Evolutionary conservation across 2,329 filamentous ascomycete genomes (phyloP), one percentile per base, ranked within the genome.

Genomic region (Ophiostoma ips): DNA sequence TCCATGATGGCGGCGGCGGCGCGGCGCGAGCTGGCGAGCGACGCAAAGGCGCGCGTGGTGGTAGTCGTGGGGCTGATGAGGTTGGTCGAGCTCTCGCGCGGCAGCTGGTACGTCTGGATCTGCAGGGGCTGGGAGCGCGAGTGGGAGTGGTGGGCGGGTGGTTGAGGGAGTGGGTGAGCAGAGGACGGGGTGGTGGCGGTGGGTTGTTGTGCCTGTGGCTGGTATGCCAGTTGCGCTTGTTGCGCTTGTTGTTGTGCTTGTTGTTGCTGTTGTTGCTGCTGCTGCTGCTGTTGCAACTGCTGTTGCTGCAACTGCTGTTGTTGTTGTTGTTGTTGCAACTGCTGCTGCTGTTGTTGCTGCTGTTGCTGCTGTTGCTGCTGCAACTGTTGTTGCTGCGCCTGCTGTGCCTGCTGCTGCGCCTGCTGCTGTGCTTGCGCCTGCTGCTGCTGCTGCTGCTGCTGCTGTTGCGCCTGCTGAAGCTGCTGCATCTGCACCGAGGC

Each of bases 1-100:
- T 50, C 48, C 10, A 50, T 36, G 13, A 31, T n/a, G 46, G 3
- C 46, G 10, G 46, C 37, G 15, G 49, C 47, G 5, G 47, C 46
- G 13, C 52, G 50, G 10, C 53, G 53, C n/a, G 53, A 47, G 30
- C 16, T 48, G 18, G 51, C 50, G n/a, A 55, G 41, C 2, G 45
- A 47, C 3, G 54, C 36, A 19, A 51, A 56, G 6, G 51, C 48
- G 24, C 8, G 4, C 5, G 24, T 55, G 47, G 41, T 53, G 19
- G 43, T 46, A 2, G 38, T 41, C 2, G 50, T 48, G 5, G 55
- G 54, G 18, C 52, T 55, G 5, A 52, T 18, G 5, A 44, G 10
- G 4, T 49, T 28, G 16, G 60, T 54, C 19, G 56, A 56, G 38
- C 24, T 28, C 5, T 63, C 56, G 8, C 58, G 51, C 6, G 55